These are phyloP conservation scores for Trichoderma afroharzianum DNA, from an alignment of 2,329 filamentous ascomycete genomes.

Conservation along the genomic window DNA sequence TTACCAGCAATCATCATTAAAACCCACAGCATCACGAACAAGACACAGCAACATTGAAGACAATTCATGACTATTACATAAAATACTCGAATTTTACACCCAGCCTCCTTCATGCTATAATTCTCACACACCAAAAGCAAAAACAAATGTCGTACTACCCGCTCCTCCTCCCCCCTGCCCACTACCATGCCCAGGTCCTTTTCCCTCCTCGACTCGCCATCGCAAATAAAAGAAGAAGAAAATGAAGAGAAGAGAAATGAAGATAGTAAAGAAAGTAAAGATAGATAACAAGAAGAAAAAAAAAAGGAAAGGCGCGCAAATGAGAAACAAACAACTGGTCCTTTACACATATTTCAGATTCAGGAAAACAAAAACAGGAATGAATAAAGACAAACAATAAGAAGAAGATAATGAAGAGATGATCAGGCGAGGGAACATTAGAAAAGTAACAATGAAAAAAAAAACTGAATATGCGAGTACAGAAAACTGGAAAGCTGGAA, in stretches of 20 bases:
- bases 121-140: not conserved
- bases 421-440: not conserved
- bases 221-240: not conserved
- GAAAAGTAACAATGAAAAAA: not conserved
- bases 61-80: constrained; percentile 12
- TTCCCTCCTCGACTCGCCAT: constrained; percentile 5
- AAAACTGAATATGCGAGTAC: constrained; percentile 9
- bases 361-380: not conserved
- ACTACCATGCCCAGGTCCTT: not conserved
- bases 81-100: not conserved
- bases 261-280: not conserved
- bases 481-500: constrained; percentile 14
- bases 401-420: not conserved
- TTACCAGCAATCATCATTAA: not conserved
- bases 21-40: not conserved
- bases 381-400: not conserved
- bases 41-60: not conserved
- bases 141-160: not conserved
- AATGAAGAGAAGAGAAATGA: not conserved
- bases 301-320: constrained; percentile 10
- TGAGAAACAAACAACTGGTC: constrained; percentile 1
- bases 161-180: not conserved
- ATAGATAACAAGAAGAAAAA: too few relatives aligned
- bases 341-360: not conserved
- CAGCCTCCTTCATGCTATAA: not conserved